These are phyloP conservation scores for Hirsutella rhossiliensis DNA, from an alignment of 2,329 filamentous ascomycete genomes.

Conservation along the genomic window DNA sequence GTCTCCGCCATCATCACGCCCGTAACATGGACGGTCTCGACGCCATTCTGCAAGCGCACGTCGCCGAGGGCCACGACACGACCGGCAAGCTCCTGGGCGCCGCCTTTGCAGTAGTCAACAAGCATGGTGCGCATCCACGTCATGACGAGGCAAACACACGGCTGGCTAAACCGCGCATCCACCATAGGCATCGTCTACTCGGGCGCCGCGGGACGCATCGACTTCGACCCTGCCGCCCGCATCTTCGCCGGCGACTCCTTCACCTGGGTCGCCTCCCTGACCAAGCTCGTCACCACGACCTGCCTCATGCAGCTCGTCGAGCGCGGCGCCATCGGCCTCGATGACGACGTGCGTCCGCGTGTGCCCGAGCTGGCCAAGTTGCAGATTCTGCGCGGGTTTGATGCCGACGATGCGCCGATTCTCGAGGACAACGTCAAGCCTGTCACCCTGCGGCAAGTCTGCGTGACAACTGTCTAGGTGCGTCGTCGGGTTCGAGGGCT, in stretches of 20 bases:
- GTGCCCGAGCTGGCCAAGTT: slow-evolving; percentile 21
- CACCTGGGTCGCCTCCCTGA: slow-evolving; percentile 27
- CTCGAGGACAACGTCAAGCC: slow-evolving; percentile 22
- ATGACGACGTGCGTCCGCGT: slow-evolving; percentile 21
- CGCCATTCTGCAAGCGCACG: slow-evolving; percentile 17
- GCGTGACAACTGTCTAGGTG: background rate
- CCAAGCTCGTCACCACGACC: slow-evolving; percentile 27
- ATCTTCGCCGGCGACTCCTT: slow-evolving; percentile 21
- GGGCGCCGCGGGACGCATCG: slow-evolving; percentile 23
- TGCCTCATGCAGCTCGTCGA: slow-evolving; percentile 28
- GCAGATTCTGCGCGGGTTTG: slow-evolving; percentile 25
- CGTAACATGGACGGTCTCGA: slow-evolving; percentile 14
- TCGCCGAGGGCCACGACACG: slow-evolving; percentile 15
- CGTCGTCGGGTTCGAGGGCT: background rate
- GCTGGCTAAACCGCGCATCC: background rate
- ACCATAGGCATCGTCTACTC: slow-evolving; percentile 20
- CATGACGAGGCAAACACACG: no score
- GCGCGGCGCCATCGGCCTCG: slow-evolving; percentile 18
- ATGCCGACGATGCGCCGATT: slow-evolving; percentile 20
- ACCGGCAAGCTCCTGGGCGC: slow-evolving; percentile 22
- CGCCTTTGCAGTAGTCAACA: slow-evolving; percentile 21
- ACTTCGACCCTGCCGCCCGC: slow-evolving; percentile 14
- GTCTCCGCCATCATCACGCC: no score
- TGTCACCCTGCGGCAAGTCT: slow-evolving; percentile 24
- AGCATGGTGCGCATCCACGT: slow-evolving; percentile 12